These are phyloP conservation scores for Xylaria sp. DNA, from an alignment of 2,329 filamentous ascomycete genomes.

Conservation along the genomic window DNA sequence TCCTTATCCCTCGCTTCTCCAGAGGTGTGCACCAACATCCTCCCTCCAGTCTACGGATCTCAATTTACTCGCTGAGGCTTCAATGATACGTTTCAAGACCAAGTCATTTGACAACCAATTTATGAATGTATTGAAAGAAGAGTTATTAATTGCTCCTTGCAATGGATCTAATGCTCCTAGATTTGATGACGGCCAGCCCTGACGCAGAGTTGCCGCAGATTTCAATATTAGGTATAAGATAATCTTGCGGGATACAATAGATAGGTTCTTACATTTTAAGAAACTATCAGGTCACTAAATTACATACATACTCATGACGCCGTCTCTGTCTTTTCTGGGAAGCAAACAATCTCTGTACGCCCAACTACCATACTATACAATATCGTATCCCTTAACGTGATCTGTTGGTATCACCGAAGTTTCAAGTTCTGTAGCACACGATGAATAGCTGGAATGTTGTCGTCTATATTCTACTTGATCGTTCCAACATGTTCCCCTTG, in stretches of 20 bases:
- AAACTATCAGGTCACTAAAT: background rate
- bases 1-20: background rate
- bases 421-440: background rate
- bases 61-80: no score
- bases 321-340: background rate
- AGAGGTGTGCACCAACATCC: no score
- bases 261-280: background rate
- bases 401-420: slow-evolving; percentile 6
- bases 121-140: background rate
- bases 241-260: background rate
- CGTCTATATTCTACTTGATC: background rate
- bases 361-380: background rate
- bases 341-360: slow-evolving; percentile 10
- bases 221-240: background rate
- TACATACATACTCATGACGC: background rate
- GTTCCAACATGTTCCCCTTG: background rate
- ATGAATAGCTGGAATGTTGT: background rate
- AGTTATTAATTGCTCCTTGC: background rate
- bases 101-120: no score
- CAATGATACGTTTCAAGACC: no score
- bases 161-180: background rate
- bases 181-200: background rate
- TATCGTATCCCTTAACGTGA: background rate
- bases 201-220: background rate
- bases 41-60: no score